Percentiles rank a stretch among this genome's conserved stretches.
Evolutionary conservation across 768 basidiomycete genomes (phyloP).

Genomic region (Auricularia sp.): DNA sequence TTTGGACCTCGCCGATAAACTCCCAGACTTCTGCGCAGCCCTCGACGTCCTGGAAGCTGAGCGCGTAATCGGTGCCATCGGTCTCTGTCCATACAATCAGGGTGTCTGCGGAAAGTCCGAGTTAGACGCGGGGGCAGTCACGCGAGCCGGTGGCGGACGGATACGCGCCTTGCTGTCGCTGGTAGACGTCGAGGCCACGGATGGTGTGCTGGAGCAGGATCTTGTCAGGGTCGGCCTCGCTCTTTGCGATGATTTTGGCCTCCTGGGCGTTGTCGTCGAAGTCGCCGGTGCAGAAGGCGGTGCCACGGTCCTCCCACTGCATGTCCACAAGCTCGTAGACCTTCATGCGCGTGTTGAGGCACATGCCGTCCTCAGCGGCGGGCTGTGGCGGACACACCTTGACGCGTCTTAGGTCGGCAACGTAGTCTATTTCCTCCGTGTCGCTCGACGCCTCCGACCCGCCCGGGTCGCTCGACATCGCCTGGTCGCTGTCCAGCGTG

Average conservation of each 20-base stretch:
- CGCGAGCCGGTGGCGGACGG: constrained; percentile 3
- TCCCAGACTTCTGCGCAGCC: constrained; percentile 97
- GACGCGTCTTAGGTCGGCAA: background rate
- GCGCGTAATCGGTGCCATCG: constrained; percentile 85
- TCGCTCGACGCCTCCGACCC: background rate
- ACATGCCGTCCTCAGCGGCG: background rate
- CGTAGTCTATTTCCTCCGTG: background rate
- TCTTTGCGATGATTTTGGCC: constrained; percentile 75
- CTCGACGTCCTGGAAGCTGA: constrained; percentile 93
- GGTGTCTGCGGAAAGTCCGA: constrained; percentile 55
- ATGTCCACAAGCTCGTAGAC: constrained; percentile 91
- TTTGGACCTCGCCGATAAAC: constrained; percentile 87
- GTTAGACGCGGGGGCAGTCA: background rate
- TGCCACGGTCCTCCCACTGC: constrained; percentile 93
- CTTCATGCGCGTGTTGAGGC: constrained; percentile 28
- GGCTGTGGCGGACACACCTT: background rate
- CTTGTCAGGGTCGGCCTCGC: constrained; percentile 61
- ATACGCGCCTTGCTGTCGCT: constrained; percentile 69
- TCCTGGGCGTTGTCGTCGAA: constrained; percentile 67
- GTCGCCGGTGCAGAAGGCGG: constrained; percentile 90
- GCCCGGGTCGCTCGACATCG: background rate
- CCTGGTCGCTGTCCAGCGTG: background rate
- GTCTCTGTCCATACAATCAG: constrained; percentile 99
- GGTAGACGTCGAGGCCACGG: constrained; percentile 75
- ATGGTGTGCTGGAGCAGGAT: constrained; percentile 74